Evolutionary conservation across 805 yeast species (phyloP).

Genomic region (Saccharomycopsis sp.): DNA sequence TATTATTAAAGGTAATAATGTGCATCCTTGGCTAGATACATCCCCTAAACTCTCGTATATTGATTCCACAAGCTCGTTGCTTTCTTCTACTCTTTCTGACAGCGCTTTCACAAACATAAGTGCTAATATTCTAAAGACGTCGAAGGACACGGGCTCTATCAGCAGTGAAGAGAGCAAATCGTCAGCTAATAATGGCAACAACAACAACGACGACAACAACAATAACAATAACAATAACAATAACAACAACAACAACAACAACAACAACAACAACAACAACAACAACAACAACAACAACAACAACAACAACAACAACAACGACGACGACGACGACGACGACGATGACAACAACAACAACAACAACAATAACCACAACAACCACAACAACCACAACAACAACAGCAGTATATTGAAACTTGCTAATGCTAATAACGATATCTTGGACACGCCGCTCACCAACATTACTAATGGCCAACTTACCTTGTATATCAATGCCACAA

Average conservation of each 20-base stretch:
- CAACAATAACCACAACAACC: too few species aligned
- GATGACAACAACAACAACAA: too few species aligned
- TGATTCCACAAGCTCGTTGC: conserved; percentile 4
- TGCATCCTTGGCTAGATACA: conserved; percentile 75
- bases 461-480: conserved; percentile 73
- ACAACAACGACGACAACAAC: neutral
- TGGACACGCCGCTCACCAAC: conserved; percentile 35
- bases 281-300: conserved; percentile 9
- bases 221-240: neutral
- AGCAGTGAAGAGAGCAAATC: neutral
- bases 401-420: neutral
- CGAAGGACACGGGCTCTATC: neutral
- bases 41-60: conserved; percentile 64
- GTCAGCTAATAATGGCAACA: neutral
- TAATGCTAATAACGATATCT: neutral
- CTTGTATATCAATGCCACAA: conserved; percentile 84
- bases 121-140: neutral
- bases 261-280: conserved; percentile 8
- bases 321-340: too few species aligned
- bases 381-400: neutral
- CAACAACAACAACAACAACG: neutral
- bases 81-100: neutral
- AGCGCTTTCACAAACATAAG: neutral
- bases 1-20: conserved; percentile 75
- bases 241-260: neutral